These are phyloP conservation scores for Azolla pinnata DNA, from an alignment of 75 land plant species.

Conservation along the genomic window DNA sequence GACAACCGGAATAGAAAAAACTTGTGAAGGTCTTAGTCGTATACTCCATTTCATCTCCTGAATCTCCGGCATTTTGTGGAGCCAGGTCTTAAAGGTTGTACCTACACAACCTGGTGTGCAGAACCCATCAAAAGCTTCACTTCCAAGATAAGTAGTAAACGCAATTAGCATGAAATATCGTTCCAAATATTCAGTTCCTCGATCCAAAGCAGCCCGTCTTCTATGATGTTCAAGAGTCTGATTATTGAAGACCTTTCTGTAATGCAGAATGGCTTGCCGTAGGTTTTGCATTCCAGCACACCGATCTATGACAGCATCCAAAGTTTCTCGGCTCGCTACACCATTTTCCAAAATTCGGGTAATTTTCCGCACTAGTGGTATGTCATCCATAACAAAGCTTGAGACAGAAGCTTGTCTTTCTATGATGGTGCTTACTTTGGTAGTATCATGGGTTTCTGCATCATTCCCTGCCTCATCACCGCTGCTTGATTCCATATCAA, in stretches of 20 bases:
- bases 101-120: conserved; percentile 57
- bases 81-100: conserved; percentile 74
- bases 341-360: conserved; percentile 87
- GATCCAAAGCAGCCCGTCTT: conserved; percentile 73
- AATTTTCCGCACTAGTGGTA: conserved; percentile 69
- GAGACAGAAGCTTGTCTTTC: conserved; percentile 17
- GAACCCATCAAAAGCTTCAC: conserved; percentile 88
- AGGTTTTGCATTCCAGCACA: conserved; percentile 95
- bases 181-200: conserved; percentile 94
- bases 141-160: conserved; percentile 87
- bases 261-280: conserved; percentile 81
- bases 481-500: conserved; percentile 48
- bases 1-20: conserved; percentile 81
- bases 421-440: conserved; percentile 11
- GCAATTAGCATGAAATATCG: conserved; percentile 89
- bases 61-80: conserved; percentile 73
- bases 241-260: conserved; percentile 80
- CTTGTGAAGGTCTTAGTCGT: conserved; percentile 75
- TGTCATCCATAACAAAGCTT: conserved; percentile 86
- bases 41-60: conserved; percentile 99
- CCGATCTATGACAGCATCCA: conserved; percentile 86
- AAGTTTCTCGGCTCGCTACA: conserved; percentile 63
- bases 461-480: conserved; percentile 54
- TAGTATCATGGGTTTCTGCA: conserved; percentile 14
- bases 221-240: conserved; percentile 80